These are phyloP conservation scores for Houttuynia cordata DNA, from an alignment of 164 flowering plant genomes.

Conservation along the genomic window DNA sequence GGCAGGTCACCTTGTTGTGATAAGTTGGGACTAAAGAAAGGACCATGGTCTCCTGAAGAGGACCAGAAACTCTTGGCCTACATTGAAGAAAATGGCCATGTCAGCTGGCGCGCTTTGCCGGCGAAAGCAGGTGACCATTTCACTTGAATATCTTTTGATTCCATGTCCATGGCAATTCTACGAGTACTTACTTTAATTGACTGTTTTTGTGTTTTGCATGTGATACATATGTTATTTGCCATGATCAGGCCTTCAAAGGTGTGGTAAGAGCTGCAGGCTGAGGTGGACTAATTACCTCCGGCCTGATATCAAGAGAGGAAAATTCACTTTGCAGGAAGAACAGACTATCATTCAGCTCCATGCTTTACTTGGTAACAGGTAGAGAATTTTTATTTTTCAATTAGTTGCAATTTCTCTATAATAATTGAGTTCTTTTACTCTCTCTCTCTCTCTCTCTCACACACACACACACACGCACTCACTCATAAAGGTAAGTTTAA, in stretches of 20 bases:
- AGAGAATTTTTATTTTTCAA: not conserved
- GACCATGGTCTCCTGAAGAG: constrained; percentile 97
- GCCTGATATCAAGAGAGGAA: constrained; percentile 93
- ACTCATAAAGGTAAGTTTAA: too few relatives aligned
- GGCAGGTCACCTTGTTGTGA: constrained; percentile 80
- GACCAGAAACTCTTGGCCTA: constrained; percentile 87
- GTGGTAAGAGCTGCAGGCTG: constrained; percentile 94
- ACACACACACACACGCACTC: too few relatives aligned
- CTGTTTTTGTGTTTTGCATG: not conserved
- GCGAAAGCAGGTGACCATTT: not conserved
- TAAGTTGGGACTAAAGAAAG: constrained; percentile 85
- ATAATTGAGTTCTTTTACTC: too few relatives aligned
- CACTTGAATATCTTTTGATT: too few relatives aligned
- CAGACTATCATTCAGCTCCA: constrained; percentile 95
- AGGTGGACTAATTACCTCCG: constrained; percentile 92
- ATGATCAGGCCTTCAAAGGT: constrained; percentile 63
- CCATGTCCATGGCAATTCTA: not conserved
- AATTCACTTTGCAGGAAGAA: constrained; percentile 84
- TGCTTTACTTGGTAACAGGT: constrained; percentile 96
- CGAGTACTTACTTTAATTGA: too few relatives aligned
- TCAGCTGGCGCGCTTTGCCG: constrained; percentile 72
- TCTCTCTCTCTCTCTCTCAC: too few relatives aligned
- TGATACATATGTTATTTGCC: not conserved
- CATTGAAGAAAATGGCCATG: constrained; percentile 92
- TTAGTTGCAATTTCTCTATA: too few relatives aligned